phyloP scores from a whole-genome alignment of 257 asterid genomes.

The Rubia yunnanensis region DNA sequence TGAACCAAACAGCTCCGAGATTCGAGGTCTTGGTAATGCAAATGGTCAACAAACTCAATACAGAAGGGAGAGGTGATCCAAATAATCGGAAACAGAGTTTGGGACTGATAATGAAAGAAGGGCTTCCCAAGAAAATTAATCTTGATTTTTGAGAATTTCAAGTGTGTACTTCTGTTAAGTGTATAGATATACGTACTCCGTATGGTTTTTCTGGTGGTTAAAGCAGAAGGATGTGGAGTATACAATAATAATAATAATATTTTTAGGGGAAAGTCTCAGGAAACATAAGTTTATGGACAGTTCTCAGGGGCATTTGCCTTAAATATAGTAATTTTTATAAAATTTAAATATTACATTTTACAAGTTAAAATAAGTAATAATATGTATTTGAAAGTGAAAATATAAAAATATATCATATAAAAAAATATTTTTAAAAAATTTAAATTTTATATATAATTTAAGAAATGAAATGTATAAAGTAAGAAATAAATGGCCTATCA shows the following conservation, averaged over 20 bases:
- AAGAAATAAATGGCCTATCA: too few species aligned
- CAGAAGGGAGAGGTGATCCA: slow-evolving; percentile 7
- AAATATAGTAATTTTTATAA: too few species aligned
- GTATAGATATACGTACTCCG: not conserved
- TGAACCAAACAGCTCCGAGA: slow-evolving; percentile 11
- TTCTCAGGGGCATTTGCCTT: too few species aligned
- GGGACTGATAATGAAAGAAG: slow-evolving; percentile 18
- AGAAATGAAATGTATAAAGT: too few species aligned
- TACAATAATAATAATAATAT: slow-evolving; percentile 2
- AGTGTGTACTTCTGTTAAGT: not conserved
- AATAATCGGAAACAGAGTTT: slow-evolving; percentile 14
- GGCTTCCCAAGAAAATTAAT: slow-evolving; percentile 7
- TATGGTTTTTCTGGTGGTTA: not conserved
- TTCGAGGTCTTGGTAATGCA: slow-evolving; percentile 11
- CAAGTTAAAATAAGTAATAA: too few species aligned
- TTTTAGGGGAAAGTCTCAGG: too few species aligned
- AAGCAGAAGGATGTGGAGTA: slow-evolving; percentile 11
- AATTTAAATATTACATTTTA: too few species aligned
- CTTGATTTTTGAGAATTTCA: not conserved
- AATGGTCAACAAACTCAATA: slow-evolving; percentile 12
- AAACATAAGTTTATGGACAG: too few species aligned
- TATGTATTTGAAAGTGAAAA: too few species aligned
- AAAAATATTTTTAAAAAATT: too few species aligned
- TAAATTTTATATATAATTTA: too few species aligned
- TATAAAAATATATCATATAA: too few species aligned